Base-by-base conservation (phyloP, 192 early-diverging fungal genomes). In the Rhizophagus clarus region DNA sequence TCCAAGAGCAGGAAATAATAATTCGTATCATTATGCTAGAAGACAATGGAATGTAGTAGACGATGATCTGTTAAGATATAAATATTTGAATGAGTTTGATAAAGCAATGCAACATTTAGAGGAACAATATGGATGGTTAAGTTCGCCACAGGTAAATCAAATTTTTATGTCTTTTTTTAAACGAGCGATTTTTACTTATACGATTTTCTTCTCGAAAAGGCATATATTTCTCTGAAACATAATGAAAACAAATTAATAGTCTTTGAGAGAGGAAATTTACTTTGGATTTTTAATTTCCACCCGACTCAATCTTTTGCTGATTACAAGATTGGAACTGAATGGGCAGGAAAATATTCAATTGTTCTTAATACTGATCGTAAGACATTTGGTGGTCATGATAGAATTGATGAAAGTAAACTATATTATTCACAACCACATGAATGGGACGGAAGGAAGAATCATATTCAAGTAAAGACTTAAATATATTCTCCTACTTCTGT, bases 241-340 rank as follows among this genome's bases (percentile, higher is more conserved):
- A 92, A 98, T 83, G 90, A 89, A 51, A 95, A 99, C 88, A 99
- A 98, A 84, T 86, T 98, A 29, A 88, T 99, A 82, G 93, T 89
- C 9, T 97, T 97, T 89, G 97, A 99, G 85, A 94, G 96, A 40
- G 96, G 92, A 51, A 87, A 91, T 67, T 89, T 96, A 63, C 80
- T 99, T 56, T 99, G 96, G 86, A 89, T 97, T 63, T 98, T 99
- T 90, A 99, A 99, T 83, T 97, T 98, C 86, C 90, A 98, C 83
- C 92, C 95, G 10, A 91, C 92, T 49, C 81, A 94, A 63, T 94
- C 92, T 61, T 98, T 92, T 81, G 83, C 91, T 8, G 97, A 98
- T 83, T 99, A 99, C 83, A 91, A 93, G 71, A 85, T 99, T 31
- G 97, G 95, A 45, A 88, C 90, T 8, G 87, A 87, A 12, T 88